These are phyloP conservation scores for Lathyrus sativus DNA, from an alignment of 306 rosid genomes.

Conservation along the genomic window DNA sequence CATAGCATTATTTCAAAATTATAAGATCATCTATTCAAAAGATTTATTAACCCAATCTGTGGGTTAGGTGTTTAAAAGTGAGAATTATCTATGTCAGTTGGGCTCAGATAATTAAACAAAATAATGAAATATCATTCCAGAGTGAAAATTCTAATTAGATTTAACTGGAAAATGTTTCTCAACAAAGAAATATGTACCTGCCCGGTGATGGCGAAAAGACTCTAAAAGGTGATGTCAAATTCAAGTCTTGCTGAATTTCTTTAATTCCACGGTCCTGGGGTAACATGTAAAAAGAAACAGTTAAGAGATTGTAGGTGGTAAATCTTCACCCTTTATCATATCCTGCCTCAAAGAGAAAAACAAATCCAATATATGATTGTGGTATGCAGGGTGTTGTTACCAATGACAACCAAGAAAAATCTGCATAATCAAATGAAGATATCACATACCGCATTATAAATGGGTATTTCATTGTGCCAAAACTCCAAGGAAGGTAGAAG, in stretches of 20 bases:
- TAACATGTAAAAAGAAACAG: conserved; percentile 21
- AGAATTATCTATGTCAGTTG: background rate
- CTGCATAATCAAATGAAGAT: conserved; percentile 9
- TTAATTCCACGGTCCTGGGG: conserved; percentile 58
- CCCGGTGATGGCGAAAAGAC: conserved; percentile 45
- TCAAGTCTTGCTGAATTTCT: conserved; percentile 52
- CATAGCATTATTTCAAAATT: background rate
- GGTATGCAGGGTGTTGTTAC: conserved; percentile 8
- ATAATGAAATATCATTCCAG: conserved; percentile 4
- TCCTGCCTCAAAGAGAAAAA: conserved; percentile 19
- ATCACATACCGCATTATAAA: conserved; percentile 67
- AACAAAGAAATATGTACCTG: conserved; percentile 5
- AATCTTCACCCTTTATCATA: conserved; percentile 3
- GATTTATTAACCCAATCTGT: background rate
- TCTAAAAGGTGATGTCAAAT: conserved; percentile 34
- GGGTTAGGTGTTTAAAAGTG: background rate
- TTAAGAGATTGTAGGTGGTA: background rate
- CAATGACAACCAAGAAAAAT: conserved; percentile 7
- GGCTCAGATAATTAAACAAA: background rate
- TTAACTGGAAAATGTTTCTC: conserved; percentile 11
- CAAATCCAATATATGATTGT: background rate
- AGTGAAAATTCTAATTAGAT: conserved; percentile 4
- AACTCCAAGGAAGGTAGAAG: conserved; percentile 72
- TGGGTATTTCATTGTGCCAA: conserved; percentile 82
- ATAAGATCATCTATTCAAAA: background rate